Evolutionary conservation across 306 rosid species (phyloP), one percentile per base, ranked within the genome.

Genomic region (Leucaena leucocephala): DNA sequence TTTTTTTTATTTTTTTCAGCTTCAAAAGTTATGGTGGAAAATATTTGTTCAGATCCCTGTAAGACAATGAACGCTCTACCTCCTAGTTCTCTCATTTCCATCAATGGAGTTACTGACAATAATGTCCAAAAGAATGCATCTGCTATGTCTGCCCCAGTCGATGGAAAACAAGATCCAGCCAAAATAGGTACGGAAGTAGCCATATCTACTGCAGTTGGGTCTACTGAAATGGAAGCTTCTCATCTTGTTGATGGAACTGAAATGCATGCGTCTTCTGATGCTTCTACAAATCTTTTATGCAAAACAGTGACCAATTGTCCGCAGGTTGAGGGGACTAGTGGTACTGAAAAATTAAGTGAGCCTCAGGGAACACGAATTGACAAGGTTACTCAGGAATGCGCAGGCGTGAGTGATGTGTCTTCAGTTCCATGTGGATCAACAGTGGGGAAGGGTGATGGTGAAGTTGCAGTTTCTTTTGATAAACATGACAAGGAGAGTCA

Each of bases 161-260:
- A 87, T 72, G 84, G 65, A 71, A 86, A 86, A 46, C 90, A 77
- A 71, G 82, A 84, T 68, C 74, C 43, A 12, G 43, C 69, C 46
- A 54, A 74, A 74, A 71, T 72, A 74, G 74, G 83, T 8, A 72
- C 72, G 58, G 88, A 89, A 76, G 83, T 82, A 15, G 85, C 79
- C 58, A 48, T 78, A 66, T 66, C 93, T 7, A 65, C 74, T 77
- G 72, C 46, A 59, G 57, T 71, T 66, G 86, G 77, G 67, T 81
- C 91, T 85, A 82, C 86, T 70, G 88, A 75, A 50, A 72, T 35
- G 76, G 87, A 85, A 80, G 78, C 81, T 78, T 76, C 68, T 46
- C 71, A 57, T 81, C 82, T 81, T 72, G 75, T 79, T 81, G 70
- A 79, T 55, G 89, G 54, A 80, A 76, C 79, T 59, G 92, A 75